These are phyloP conservation scores for Tolypocladium ovalisporum DNA, from an alignment of 2,329 filamentous ascomycete species.

Conservation along the genomic window DNA sequence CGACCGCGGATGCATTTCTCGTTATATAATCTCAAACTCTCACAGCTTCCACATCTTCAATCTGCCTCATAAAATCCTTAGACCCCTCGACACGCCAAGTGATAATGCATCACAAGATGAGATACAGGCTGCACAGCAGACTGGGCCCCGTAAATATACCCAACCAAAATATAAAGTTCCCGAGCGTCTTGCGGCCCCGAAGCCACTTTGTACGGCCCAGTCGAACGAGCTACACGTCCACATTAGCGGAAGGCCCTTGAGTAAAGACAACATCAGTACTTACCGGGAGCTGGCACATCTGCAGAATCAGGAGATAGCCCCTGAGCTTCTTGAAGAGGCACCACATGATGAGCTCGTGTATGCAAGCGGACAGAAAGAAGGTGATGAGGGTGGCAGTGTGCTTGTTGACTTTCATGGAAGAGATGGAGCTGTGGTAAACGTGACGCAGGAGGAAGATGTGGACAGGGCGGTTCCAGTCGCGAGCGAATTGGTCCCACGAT, in stretches of 20 bases:
- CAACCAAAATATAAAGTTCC: conserved; percentile 69
- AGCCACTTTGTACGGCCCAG: conserved; percentile 58
- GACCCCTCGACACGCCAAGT: neutral
- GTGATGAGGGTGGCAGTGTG: conserved; percentile 65
- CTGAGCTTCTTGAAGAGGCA: conserved; percentile 69
- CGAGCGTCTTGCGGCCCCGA: conserved; percentile 49
- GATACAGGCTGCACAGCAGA: conserved; percentile 49
- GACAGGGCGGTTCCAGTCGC: conserved; percentile 70
- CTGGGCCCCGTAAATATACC: conserved; percentile 70
- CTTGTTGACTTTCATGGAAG: conserved; percentile 58
- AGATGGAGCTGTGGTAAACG: conserved; percentile 70
- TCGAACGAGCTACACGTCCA: conserved; percentile 38
- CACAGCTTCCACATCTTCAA: too few relatives aligned
- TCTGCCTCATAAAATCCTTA: too few relatives aligned
- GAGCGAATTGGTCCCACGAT: conserved; percentile 66
- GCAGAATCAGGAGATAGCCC: conserved; percentile 61
- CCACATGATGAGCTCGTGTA: conserved; percentile 72
- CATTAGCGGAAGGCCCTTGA: neutral
- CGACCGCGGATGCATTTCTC: neutral
- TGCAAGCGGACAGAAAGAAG: conserved; percentile 59
- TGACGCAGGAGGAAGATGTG: conserved; percentile 69
- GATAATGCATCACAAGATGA: conserved; percentile 33
- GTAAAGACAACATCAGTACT: conserved; percentile 7
- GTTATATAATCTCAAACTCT: neutral
- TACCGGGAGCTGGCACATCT: conserved; percentile 62